Evolutionary conservation across 345 rosid genomes (phyloP).

Genomic region (Mallotus nudiflorus): DNA sequence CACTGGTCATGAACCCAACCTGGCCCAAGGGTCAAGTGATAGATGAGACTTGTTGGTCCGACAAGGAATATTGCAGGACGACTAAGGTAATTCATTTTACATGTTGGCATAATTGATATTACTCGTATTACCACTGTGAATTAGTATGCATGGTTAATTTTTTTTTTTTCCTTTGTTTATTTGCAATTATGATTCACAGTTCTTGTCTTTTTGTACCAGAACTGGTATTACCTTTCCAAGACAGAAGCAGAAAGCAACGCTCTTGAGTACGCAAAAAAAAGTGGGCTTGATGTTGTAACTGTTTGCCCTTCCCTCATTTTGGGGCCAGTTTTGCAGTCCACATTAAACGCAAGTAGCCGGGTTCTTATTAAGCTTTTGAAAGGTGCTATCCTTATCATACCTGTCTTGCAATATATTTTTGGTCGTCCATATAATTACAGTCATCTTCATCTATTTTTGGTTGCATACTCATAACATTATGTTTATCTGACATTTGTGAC

Average conservation of each 20-base stretch:
- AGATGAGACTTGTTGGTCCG: constrained; percentile 71
- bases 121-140: background rate
- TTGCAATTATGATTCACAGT: constrained; percentile 2
- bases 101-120: background rate
- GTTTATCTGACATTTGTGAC: background rate
- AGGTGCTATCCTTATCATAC: constrained; percentile 36
- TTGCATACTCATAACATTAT: background rate
- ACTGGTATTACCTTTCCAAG: constrained; percentile 72
- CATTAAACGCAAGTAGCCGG: constrained; percentile 54
- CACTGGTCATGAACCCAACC: constrained; percentile 50
- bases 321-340: constrained; percentile 63
- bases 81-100: constrained; percentile 41
- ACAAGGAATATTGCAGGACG: constrained; percentile 49
- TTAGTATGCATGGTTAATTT: background rate
- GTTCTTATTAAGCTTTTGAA: constrained; percentile 52
- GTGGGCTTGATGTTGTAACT: constrained; percentile 53
- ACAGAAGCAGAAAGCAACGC: constrained; percentile 77
- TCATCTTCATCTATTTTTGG: background rate
- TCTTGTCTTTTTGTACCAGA: constrained; percentile 40
- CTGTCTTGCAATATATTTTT: background rate
- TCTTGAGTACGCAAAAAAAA: constrained; percentile 50
- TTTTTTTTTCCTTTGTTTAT: background rate
- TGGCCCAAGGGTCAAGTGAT: constrained; percentile 50
- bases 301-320: constrained; percentile 53
- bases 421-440: background rate